Base-by-base conservation (phyloP, 805 yeast genomes). In the Candida nitratophila region DNA sequence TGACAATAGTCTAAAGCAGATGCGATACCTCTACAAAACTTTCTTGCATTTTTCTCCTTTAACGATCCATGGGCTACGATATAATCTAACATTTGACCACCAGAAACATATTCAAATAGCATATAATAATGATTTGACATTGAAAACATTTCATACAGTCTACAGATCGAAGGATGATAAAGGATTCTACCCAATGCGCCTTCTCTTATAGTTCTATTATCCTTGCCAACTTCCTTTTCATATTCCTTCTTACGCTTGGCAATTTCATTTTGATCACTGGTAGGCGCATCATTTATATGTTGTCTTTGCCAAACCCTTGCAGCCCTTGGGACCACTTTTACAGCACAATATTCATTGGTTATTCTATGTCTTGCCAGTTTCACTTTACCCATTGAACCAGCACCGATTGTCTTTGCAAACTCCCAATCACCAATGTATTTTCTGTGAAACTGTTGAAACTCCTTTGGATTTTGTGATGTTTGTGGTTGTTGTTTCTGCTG, bases 341-440 rank as follows among this genome's bases (percentile, higher is more conserved):
- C 90, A 0, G 95, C 95, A 66, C 96, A 91, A 14, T 87, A 74
- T 53, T 86, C 90, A 47, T 76, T 78, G 1, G 96, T 87, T 31
- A 79, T 64, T 51, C 85, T 77, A 66, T 90, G 96, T 55, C 79
- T 82, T 1, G 98, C 98, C 34, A 93, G 71, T 66, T 93, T 93
- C 41, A 93, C 99, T 63, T 91, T 95, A 47, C 99, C 99, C 99
- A 93, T 93, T 0, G 96, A 88, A 3, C 99, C 99, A 2, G 98
- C 96, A 37, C 99, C 99, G 39, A 93, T 86, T 2, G 96, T 89
- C 64, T 88, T 88, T 46, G 86, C 74, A 54, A 91, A 90, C 54
- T 87, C 95, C 99, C 99, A 91, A 51, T 93, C 96, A 14, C 98
- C 99, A 44, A 91, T 83, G 4, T 96, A 76, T 47, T 83, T 84